Evolutionary conservation across 2,329 filamentous ascomycete genomes (phyloP).

Genomic region (Chaetomiaceae sp.): DNA sequence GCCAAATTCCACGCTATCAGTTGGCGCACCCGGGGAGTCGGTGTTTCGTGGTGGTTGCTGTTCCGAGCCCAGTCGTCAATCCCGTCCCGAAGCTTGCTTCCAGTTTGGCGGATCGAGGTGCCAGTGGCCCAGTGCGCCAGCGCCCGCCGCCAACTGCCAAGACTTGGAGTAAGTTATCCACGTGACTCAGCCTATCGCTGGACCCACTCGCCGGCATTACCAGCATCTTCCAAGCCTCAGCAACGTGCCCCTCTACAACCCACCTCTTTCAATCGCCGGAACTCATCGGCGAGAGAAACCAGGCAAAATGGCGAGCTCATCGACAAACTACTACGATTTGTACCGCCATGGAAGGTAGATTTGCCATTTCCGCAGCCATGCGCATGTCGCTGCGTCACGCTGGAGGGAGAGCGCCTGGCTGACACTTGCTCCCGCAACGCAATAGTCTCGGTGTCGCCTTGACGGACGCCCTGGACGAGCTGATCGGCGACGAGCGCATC

Average conservation of each 20-base stretch:
- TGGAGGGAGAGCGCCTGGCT: slow-evolving; percentile 13
- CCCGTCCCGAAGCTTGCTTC: not conserved
- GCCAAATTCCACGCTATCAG: slow-evolving; percentile 12
- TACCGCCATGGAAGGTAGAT: slow-evolving; percentile 95
- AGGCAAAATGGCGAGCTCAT: slow-evolving; percentile 26
- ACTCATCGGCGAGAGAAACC: slow-evolving; percentile 10
- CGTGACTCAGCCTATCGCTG: not conserved
- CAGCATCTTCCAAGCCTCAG: not conserved
- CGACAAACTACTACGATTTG: slow-evolving; percentile 71
- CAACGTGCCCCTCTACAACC: slow-evolving; percentile 10
- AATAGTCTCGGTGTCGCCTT: slow-evolving; percentile 91
- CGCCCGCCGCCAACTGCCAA: slow-evolving; percentile 23
- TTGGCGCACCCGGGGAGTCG: not conserved
- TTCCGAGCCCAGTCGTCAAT: not conserved
- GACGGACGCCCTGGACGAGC: slow-evolving; percentile 93
- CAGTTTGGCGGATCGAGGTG: not conserved
- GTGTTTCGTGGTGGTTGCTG: slow-evolving; percentile 1
- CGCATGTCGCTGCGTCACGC: not conserved
- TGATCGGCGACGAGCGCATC: slow-evolving; percentile 91
- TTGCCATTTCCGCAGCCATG: slow-evolving; percentile 20
- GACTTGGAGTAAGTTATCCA: not conserved
- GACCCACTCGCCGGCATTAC: not conserved
- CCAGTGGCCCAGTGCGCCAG: not conserved
- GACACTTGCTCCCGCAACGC: not conserved
- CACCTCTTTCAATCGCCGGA: slow-evolving; percentile 4